phyloP scores from a whole-genome alignment of 345 rosid genomes.

The Sonneratia caseolaris region DNA sequence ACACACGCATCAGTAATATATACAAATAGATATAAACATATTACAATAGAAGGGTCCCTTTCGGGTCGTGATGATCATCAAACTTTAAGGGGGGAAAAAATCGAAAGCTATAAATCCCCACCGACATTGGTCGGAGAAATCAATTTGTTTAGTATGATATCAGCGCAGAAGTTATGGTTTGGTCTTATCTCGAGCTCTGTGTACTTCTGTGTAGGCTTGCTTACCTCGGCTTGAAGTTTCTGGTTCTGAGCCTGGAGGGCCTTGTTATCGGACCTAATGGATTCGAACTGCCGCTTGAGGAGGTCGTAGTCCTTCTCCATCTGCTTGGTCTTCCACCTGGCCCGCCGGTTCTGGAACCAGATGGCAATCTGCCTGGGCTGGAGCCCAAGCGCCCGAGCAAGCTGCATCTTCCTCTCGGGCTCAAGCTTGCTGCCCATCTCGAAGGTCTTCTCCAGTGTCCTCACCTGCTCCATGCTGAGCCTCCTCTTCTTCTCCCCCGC shows the following conservation, averaged over 20 bases:
- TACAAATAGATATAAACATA: background rate
- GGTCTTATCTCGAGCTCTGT: background rate
- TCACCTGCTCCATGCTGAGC: slow-evolving; percentile 87
- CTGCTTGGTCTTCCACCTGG: slow-evolving; percentile 95
- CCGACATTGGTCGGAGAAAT: no score
- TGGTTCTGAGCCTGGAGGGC: slow-evolving; percentile 80
- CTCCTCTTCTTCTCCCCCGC: slow-evolving; percentile 96
- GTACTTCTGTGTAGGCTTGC: background rate
- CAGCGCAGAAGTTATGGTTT: background rate
- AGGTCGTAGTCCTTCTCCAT: slow-evolving; percentile 90
- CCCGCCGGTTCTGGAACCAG: slow-evolving; percentile 98
- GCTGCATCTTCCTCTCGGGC: slow-evolving; percentile 95
- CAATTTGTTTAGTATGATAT: background rate
- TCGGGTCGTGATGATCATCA: background rate
- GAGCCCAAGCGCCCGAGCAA: slow-evolving; percentile 83
- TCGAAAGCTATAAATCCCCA: no score
- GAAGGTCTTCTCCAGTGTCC: slow-evolving; percentile 86
- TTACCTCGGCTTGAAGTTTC: slow-evolving; percentile 75
- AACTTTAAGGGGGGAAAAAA: background rate
- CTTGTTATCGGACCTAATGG: slow-evolving; percentile 68
- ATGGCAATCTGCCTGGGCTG: slow-evolving; percentile 98
- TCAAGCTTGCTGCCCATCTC: slow-evolving; percentile 97
- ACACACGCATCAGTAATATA: no score
- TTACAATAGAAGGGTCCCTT: background rate
- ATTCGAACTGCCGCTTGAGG: slow-evolving; percentile 72